phyloP scores from a whole-genome alignment of 176 grass and related monocot species.

The Hsuehochloa calcarea region DNA sequence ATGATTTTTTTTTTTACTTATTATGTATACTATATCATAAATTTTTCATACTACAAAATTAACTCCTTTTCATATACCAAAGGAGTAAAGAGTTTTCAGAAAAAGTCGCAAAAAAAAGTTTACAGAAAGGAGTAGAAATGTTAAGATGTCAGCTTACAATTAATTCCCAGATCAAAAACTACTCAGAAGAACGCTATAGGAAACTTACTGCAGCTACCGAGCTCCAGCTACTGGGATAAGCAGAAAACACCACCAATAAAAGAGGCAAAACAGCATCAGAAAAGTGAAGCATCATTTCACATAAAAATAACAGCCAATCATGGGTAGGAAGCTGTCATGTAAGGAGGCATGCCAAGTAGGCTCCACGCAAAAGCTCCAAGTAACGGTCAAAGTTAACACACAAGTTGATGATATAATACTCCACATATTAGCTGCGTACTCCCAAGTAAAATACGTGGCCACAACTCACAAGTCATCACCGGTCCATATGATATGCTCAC shows the following conservation, averaged over 20 bases:
- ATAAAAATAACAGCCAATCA: neutral
- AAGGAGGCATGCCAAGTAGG: constrained; percentile 2
- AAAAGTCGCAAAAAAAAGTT: neutral
- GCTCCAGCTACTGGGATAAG: neutral
- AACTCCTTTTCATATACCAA: neutral
- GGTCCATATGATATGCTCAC: neutral
- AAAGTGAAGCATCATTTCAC: neutral
- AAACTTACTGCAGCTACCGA: neutral
- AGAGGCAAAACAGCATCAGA: neutral
- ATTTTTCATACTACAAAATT: neutral
- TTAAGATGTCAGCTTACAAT: neutral
- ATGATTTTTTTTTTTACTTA: neutral
- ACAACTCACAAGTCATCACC: neutral
- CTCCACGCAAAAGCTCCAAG: neutral
- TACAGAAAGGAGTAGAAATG: neutral
- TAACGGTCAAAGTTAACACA: constrained; percentile 41
- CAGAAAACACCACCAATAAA: neutral
- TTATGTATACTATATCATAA: neutral
- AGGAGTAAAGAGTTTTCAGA: neutral
- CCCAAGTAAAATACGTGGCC: neutral
- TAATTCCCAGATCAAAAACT: neutral
- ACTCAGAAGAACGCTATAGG: neutral
- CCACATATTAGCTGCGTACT: neutral
- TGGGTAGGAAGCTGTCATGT: neutral
- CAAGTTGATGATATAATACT: neutral